These are phyloP conservation scores for Diplodia sapinea DNA, from an alignment of 2,329 filamentous ascomycete genomes.

Conservation along the genomic window DNA sequence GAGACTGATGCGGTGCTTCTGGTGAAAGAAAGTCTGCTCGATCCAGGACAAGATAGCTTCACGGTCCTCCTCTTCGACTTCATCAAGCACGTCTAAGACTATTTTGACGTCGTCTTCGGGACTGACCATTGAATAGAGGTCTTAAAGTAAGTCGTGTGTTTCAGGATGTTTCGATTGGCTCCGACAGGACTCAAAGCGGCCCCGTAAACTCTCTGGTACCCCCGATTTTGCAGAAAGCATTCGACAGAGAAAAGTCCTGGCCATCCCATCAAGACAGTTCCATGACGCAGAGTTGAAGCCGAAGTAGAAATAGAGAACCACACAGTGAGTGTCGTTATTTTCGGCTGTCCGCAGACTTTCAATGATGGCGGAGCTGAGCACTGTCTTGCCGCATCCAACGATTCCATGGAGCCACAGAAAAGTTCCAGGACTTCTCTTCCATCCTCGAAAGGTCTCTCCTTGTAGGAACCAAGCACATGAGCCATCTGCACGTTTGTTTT, in stretches of 20 bases:
- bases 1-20: neutral
- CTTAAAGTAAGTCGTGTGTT: neutral
- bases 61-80: neutral
- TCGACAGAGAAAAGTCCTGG: neutral
- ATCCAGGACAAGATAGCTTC: neutral
- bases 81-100: neutral
- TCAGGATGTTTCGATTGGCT: neutral
- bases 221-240: neutral
- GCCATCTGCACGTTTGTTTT: neutral
- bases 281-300: constrained; percentile 32
- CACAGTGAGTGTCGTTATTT: neutral
- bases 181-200: neutral
- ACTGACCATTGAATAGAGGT: neutral
- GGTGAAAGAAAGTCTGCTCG: neutral
- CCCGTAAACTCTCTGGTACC: neutral
- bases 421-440: neutral
- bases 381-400: constrained; percentile 12
- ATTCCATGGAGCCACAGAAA: constrained; percentile 6
- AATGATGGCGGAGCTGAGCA: constrained; percentile 8
- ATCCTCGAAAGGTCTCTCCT: neutral
- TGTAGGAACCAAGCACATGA: neutral
- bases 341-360: neutral
- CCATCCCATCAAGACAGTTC: neutral
- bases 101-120: neutral
- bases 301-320: constrained; percentile 46